Conservation (phyloP, 352 stramenopile genomes). For the Hyphochytrium catenoides region DNA sequence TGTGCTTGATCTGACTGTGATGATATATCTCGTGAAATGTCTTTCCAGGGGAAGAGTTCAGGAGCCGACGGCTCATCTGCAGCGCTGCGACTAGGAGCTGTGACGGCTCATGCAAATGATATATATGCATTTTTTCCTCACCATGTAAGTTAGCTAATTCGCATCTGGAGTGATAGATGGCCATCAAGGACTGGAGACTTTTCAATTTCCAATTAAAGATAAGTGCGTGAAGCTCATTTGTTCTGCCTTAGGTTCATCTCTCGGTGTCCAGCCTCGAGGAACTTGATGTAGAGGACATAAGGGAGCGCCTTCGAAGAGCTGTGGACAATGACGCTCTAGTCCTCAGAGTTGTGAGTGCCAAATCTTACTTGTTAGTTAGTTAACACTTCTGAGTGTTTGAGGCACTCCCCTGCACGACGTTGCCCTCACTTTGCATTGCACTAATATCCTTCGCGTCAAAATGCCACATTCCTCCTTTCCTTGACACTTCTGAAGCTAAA, state of each 20-base stretch:
- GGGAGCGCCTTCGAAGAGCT: slow-evolving; percentile 42
- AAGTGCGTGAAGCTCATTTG: neutral
- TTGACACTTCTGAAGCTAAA: no score
- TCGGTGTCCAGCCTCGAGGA: slow-evolving; percentile 41
- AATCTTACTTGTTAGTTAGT: no score
- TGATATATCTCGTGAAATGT: slow-evolving; percentile 11
- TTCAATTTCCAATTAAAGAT: neutral
- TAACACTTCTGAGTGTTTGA: no score
- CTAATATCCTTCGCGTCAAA: no score
- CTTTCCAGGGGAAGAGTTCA: slow-evolving; percentile 9
- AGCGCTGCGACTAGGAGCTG: no score
- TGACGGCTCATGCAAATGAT: slow-evolving; percentile 47
- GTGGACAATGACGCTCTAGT: slow-evolving; percentile 65
- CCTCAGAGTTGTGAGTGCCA: slow-evolving; percentile 53
- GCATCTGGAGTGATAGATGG: no score
- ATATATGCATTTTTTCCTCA: slow-evolving; percentile 64
- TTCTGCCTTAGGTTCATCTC: slow-evolving; percentile 35
- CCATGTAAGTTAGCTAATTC: slow-evolving; percentile 36
- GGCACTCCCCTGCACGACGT: no score
- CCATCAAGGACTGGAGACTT: no score
- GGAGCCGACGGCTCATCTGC: slow-evolving; percentile 48
- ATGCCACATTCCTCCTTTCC: no score
- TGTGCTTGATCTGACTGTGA: slow-evolving; percentile 7
- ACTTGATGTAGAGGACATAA: slow-evolving; percentile 54
- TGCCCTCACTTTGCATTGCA: no score